A percentile compares a stretch with the other conserved stretches of the same genome.
Evolutionary conservation across 768 basidiomycete genomes (phyloP).

Genomic region (Kwoniella dejecticola): DNA sequence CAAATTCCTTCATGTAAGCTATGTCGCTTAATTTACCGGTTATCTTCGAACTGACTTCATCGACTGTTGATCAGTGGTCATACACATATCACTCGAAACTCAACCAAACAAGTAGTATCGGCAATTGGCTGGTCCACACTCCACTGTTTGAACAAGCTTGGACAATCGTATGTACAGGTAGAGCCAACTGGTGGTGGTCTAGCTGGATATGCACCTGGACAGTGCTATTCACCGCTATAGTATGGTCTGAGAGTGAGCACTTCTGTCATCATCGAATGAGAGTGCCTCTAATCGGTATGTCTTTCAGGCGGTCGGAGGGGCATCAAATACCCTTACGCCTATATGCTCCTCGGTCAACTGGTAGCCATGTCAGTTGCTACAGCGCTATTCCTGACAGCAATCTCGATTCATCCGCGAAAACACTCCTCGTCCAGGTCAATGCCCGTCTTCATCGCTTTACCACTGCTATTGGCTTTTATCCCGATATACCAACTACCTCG

Average conservation of each 20-base stretch:
- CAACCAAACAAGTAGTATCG: conserved; percentile 44
- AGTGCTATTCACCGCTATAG: conserved; percentile 40
- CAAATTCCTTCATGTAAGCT: conserved; percentile 58
- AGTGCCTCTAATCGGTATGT: no score
- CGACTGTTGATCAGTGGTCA: conserved; percentile 60
- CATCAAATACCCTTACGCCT: conserved; percentile 65
- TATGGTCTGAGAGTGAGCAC: conserved; percentile 60
- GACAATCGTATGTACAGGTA: conserved; percentile 59
- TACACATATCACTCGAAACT: conserved; percentile 59
- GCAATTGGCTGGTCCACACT: conserved; percentile 63
- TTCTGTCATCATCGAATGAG: no score
- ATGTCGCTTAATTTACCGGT: no score
- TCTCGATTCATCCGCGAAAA: conserved; percentile 55
- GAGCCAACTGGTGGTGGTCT: conserved; percentile 70
- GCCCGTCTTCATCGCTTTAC: conserved; percentile 18
- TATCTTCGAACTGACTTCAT: conserved; percentile 31
- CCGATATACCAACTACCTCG: conserved; percentile 60
- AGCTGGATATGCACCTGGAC: conserved; percentile 51
- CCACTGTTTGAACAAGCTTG: conserved; percentile 67
- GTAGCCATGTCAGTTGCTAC: conserved; percentile 71
- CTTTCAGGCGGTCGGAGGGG: conserved; percentile 52
- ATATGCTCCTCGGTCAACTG: conserved; percentile 72
- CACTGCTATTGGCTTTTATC: conserved; percentile 59
- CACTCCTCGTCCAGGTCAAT: not conserved
- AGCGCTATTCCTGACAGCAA: conserved; percentile 65